Evolutionary conservation across 2,329 filamentous ascomycete genomes (phyloP).

Genomic region (Diaporthe citriasiana): DNA sequence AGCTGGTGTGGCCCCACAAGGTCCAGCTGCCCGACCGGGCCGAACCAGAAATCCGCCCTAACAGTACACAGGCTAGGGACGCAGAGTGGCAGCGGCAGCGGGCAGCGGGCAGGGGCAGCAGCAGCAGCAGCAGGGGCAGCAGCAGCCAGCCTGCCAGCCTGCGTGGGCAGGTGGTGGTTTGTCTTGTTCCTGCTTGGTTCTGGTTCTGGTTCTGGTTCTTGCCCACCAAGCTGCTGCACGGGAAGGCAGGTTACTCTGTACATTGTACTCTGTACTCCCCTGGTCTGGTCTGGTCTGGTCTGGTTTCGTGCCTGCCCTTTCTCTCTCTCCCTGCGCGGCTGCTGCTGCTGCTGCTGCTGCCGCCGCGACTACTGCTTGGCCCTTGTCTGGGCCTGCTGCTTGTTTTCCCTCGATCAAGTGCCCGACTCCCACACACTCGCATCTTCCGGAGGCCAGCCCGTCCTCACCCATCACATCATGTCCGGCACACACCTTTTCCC

Average conservation of each 20-base stretch:
- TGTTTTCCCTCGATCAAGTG: slow-evolving; percentile 12
- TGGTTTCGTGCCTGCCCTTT: neutral
- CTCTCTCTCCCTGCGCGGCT: neutral
- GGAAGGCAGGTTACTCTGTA: too few species aligned
- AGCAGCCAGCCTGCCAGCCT: too few species aligned
- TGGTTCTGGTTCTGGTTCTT: neutral
- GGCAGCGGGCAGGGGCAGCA: neutral
- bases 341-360: neutral
- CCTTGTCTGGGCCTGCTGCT: neutral
- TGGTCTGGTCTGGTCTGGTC: neutral
- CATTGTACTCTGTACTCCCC: neutral
- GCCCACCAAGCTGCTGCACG: neutral
- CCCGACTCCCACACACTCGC: slow-evolving; percentile 13
- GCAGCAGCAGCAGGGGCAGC: too few species aligned
- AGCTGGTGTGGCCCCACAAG: slow-evolving; percentile 16
- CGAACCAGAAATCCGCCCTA: slow-evolving; percentile 30
- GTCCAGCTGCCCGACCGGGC: slow-evolving; percentile 32
- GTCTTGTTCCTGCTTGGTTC: slow-evolving; percentile 15
- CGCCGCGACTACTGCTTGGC: slow-evolving; percentile 6
- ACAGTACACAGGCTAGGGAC: too few species aligned
- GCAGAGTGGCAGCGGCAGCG: neutral
- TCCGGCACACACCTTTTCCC: slow-evolving; percentile 8
- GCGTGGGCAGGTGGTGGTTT: too few species aligned
- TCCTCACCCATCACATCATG: slow-evolving; percentile 8
- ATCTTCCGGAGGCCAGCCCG: neutral